phyloP scores from a whole-genome alignment of 2,329 filamentous ascomycete species.

The Biscogniauxia sp. region DNA sequence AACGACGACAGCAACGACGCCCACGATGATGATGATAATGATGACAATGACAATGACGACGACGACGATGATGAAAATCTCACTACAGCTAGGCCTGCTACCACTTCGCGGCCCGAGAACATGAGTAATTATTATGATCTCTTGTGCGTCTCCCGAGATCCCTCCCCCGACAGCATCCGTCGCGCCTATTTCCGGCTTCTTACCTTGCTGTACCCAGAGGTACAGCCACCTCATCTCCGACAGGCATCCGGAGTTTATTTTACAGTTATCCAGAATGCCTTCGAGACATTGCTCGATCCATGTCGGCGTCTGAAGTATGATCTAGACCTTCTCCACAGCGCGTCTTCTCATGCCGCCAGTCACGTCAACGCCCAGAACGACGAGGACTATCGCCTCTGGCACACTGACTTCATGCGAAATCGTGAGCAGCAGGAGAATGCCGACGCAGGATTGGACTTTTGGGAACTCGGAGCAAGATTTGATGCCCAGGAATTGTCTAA shows the following conservation, averaged over 20 bases:
- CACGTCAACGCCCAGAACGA: slow-evolving; percentile 1
- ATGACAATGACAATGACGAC: too few relatives aligned
- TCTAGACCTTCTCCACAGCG: background rate
- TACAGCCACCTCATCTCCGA: slow-evolving; percentile 39
- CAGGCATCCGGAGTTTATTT: slow-evolving; percentile 41
- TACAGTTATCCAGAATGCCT: slow-evolving; percentile 41
- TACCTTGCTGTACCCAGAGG: slow-evolving; percentile 43
- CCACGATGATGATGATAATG: background rate
- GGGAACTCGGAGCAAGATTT: slow-evolving; percentile 10
- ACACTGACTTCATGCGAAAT: background rate
- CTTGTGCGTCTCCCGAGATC: slow-evolving; percentile 40
- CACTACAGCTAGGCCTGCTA: background rate
- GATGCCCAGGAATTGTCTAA: slow-evolving; percentile 1
- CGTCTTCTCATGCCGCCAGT: slow-evolving; percentile 7
- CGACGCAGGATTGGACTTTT: background rate
- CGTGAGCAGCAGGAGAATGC: background rate
- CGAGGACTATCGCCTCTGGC: background rate
- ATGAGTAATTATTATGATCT: slow-evolving; percentile 43
- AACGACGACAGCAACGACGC: background rate
- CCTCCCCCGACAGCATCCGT: slow-evolving; percentile 37
- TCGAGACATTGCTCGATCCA: slow-evolving; percentile 48
- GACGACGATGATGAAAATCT: background rate
- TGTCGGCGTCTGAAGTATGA: slow-evolving; percentile 43
- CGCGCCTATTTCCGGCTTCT: slow-evolving; percentile 45
- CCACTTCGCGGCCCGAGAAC: background rate